These are phyloP conservation scores for Zoysia matrella DNA, from an alignment of 202 grass and related monocot genomes.

Conservation along the genomic window DNA sequence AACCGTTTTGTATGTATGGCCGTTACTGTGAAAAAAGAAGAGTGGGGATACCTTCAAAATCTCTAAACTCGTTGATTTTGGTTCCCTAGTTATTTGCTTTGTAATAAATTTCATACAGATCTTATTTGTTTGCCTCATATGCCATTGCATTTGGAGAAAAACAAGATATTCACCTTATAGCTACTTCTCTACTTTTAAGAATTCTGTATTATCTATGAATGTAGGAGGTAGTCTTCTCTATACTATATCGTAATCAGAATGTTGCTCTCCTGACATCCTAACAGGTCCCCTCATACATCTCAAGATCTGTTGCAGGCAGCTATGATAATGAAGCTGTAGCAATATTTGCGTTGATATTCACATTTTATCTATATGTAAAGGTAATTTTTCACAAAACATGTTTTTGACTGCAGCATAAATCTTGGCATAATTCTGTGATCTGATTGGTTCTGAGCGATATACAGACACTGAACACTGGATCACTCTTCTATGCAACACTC, in stretches of 20 bases:
- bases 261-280: constrained; percentile 36
- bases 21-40: too few relatives aligned
- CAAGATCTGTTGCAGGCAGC: constrained; percentile 97
- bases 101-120: constrained; percentile 19
- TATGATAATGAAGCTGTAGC: constrained; percentile 99
- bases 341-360: constrained; percentile 97
- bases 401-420: constrained; percentile 14
- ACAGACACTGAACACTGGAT: constrained; percentile 97
- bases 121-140: constrained; percentile 1
- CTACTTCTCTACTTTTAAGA: constrained; percentile 22
- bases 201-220: background rate
- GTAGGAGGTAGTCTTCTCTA: background rate
- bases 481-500: constrained; percentile 95
- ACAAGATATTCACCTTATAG: constrained; percentile 20
- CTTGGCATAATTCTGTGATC: constrained; percentile 23
- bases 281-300: constrained; percentile 98
- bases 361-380: constrained; percentile 99
- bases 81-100: constrained; percentile 5
- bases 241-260: constrained; percentile 15
- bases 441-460: constrained; percentile 46
- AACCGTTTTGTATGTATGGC: too few relatives aligned
- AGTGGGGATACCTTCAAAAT: too few relatives aligned
- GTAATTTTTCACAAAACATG: constrained; percentile 46
- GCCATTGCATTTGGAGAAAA: constrained; percentile 8
- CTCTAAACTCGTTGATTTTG: background rate